Evolutionary conservation across 352 stramenopile species (phyloP).

Genomic region (Globisporangium uncinulatum): DNA sequence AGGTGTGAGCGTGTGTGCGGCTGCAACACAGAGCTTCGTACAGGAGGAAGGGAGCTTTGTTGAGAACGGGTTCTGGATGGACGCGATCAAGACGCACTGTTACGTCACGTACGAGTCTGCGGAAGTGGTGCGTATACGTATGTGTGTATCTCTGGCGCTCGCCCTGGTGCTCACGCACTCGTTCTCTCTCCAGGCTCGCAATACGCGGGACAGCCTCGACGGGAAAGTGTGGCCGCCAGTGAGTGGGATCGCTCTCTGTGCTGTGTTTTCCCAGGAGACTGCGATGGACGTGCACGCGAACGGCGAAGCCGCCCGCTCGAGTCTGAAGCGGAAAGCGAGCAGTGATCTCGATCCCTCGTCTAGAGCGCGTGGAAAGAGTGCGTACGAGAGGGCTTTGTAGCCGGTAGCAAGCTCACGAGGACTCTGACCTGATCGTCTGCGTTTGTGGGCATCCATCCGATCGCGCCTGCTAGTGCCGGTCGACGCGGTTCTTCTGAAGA

Average conservation of each 20-base stretch:
- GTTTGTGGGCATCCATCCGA: background rate
- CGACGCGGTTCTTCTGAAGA: constrained; percentile 77
- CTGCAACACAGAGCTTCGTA: constrained; percentile 31
- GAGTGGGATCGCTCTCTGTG: constrained; percentile 40
- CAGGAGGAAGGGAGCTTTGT: constrained; percentile 53
- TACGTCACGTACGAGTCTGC: constrained; percentile 61
- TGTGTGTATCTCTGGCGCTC: background rate
- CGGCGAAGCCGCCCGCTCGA: constrained; percentile 15
- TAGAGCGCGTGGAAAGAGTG: background rate
- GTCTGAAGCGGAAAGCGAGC: constrained; percentile 21
- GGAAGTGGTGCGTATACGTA: constrained; percentile 31
- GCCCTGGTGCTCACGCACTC: background rate
- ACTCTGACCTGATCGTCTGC: background rate
- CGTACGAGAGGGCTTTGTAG: background rate
- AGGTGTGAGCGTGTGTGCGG: background rate
- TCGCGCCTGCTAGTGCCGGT: constrained; percentile 33
- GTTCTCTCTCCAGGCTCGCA: constrained; percentile 29
- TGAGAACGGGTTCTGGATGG: constrained; percentile 83
- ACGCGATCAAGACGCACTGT: constrained; percentile 85
- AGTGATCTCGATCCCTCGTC: constrained; percentile 9
- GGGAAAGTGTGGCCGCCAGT: constrained; percentile 61
- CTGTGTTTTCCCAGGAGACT: constrained; percentile 29
- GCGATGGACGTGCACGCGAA: constrained; percentile 44
- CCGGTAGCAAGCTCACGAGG: background rate
- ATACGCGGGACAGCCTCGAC: constrained; percentile 39